phyloP scores from a whole-genome alignment of 1,284 basidiomycete species.

The Marasmius oreades region DNA sequence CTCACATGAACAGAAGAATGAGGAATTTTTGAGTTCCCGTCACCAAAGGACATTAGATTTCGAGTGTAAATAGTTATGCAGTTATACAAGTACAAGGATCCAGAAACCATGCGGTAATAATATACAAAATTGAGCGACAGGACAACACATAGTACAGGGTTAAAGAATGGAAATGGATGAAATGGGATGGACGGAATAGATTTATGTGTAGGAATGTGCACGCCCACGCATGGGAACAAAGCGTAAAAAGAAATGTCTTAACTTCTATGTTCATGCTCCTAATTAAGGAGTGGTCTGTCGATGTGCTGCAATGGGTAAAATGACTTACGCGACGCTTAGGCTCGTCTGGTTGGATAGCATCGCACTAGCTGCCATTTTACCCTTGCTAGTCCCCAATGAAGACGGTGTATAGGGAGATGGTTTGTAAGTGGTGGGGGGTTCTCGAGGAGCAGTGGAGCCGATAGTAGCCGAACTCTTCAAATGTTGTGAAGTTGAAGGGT shows the following conservation, averaged over 20 bases:
- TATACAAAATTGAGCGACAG: not conserved
- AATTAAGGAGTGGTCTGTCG: not conserved
- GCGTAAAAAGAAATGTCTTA: not conserved
- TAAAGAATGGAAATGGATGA: not conserved
- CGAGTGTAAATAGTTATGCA: not conserved
- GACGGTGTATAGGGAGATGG: conserved; percentile 4
- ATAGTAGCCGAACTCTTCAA: not conserved
- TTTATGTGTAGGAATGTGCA: not conserved
- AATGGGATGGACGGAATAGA: too few species aligned
- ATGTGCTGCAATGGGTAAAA: too few species aligned
- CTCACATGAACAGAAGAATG: too few species aligned
- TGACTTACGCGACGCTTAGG: conserved; percentile 4
- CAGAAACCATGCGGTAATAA: not conserved
- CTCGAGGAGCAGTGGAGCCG: not conserved
- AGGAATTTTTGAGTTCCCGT: too few species aligned
- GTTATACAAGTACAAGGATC: not conserved
- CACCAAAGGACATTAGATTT: not conserved
- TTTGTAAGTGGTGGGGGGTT: not conserved
- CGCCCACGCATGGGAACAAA: not conserved
- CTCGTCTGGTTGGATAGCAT: conserved; percentile 6
- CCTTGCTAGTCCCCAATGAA: conserved; percentile 2
- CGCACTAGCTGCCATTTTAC: not conserved
- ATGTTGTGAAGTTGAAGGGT: not conserved
- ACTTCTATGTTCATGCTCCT: not conserved
- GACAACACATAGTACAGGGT: not conserved